These are phyloP conservation scores for Aphanoascus verrucosus DNA, from an alignment of 2,329 filamentous ascomycete genomes.

Conservation along the genomic window DNA sequence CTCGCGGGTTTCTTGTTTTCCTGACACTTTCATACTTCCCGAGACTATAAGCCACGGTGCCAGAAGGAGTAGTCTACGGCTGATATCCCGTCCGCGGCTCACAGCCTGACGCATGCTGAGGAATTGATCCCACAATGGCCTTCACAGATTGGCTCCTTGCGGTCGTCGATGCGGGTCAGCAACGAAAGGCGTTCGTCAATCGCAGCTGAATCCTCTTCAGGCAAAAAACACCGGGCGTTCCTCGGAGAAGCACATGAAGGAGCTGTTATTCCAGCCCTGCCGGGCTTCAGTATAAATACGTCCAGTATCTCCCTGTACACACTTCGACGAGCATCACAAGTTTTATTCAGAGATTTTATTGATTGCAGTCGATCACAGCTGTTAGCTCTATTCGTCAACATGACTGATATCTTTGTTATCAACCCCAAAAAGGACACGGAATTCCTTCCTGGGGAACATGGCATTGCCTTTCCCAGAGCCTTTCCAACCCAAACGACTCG, in stretches of 20 bases:
- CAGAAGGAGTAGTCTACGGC: background rate
- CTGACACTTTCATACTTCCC: background rate
- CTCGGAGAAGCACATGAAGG: background rate
- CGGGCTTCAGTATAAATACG: too few species aligned
- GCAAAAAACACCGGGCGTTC: background rate
- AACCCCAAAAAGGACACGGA: constrained; percentile 5
- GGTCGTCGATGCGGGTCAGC: background rate
- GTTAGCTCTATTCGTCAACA: background rate
- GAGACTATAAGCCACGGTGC: background rate
- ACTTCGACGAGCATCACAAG: too few species aligned
- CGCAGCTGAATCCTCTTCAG: background rate
- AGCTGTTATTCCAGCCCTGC: too few species aligned
- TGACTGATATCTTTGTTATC: constrained; percentile 4
- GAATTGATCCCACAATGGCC: background rate
- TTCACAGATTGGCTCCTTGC: background rate
- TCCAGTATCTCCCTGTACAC: too few species aligned
- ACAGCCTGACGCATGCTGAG: background rate
- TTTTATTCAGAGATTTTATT: too few species aligned
- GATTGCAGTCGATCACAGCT: too few species aligned
- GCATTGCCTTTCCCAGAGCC: background rate
- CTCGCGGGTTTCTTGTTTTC: background rate
- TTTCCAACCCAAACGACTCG: constrained; percentile 4
- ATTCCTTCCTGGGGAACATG: background rate
- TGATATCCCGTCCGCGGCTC: background rate
- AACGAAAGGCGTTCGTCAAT: background rate